Evolutionary conservation across 192 early-diverging fungal species (phyloP).

Genomic region (Coemansia sp.): DNA sequence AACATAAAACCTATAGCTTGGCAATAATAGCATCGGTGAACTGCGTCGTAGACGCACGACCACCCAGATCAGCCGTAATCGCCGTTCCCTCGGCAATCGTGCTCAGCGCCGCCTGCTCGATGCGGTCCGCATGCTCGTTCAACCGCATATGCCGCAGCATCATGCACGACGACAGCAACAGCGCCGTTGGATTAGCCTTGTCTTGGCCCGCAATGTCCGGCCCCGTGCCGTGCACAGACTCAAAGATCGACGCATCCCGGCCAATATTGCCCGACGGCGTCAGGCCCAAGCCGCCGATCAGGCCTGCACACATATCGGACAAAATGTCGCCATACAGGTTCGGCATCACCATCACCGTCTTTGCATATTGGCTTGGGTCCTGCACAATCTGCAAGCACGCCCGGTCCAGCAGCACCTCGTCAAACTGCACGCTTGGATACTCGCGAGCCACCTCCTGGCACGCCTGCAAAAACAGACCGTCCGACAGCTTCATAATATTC

Average conservation of each 20-base stretch:
- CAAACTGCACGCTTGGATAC: constrained; percentile 89
- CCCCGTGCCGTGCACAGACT: constrained; percentile 92
- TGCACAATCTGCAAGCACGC: constrained; percentile 94
- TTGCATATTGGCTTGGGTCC: constrained; percentile 83
- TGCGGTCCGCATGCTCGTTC: constrained; percentile 72
- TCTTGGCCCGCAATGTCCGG: constrained; percentile 98
- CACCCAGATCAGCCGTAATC: constrained; percentile 91
- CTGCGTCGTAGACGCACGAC: constrained; percentile 74
- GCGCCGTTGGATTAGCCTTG: constrained; percentile 92
- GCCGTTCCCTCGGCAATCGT: constrained; percentile 92
- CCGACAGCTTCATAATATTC: constrained; percentile 93
- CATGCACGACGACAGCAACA: constrained; percentile 93
- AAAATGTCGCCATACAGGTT: constrained; percentile 99
- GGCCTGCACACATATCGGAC: constrained; percentile 94
- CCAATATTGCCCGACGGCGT: constrained; percentile 99
- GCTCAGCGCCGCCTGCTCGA: constrained; percentile 87
- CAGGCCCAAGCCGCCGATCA: constrained; percentile 97
- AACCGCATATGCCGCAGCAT: constrained; percentile 98
- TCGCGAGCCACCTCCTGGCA: constrained; percentile 89
- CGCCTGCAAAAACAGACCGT: constrained; percentile 94
- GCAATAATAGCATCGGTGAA: constrained; percentile 86
- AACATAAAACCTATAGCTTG: constrained; percentile 44
- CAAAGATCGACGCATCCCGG: constrained; percentile 96
- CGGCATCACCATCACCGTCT: constrained; percentile 99
- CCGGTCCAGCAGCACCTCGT: constrained; percentile 91